phyloP scores from a whole-genome alignment of 139 green algal species.

The Coelastrella sp. region DNA sequence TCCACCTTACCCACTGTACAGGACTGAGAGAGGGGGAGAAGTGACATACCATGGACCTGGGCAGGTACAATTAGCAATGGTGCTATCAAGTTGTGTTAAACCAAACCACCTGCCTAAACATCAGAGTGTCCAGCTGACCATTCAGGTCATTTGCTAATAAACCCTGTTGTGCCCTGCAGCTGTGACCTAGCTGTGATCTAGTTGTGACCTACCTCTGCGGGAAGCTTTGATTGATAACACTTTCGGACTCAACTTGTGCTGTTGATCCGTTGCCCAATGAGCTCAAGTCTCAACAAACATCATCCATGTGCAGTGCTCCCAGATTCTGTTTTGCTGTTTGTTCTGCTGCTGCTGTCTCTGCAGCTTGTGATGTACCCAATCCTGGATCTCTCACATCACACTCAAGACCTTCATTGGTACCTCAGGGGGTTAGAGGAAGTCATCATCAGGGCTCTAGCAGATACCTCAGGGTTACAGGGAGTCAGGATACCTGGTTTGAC shows the following conservation, averaged over 20 bases:
- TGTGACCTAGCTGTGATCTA: too few species aligned
- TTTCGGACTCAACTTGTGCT: too few species aligned
- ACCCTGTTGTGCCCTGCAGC: background rate
- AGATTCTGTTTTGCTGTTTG: background rate
- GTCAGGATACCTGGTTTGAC: slow-evolving; percentile 64
- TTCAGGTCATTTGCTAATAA: too few species aligned
- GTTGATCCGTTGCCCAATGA: background rate
- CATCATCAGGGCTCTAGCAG: slow-evolving; percentile 72
- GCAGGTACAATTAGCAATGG: too few species aligned
- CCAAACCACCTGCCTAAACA: too few species aligned
- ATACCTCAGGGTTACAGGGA: slow-evolving; percentile 63
- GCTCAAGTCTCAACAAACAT: background rate
- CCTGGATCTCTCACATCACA: slow-evolving; percentile 73
- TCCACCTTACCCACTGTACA: slow-evolving; percentile 58
- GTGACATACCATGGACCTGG: slow-evolving; percentile 95
- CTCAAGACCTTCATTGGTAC: slow-evolving; percentile 86
- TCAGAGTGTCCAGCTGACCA: too few species aligned
- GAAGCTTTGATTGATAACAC: too few species aligned
- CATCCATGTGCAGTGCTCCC: background rate
- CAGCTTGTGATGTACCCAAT: slow-evolving; percentile 97
- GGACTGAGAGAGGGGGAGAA: slow-evolving; percentile 85
- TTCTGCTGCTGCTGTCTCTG: slow-evolving; percentile 1
- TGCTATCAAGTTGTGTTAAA: too few species aligned
- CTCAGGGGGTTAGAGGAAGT: slow-evolving; percentile 93
- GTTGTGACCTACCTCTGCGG: too few species aligned